Conservation (phyloP, 1,139 yeast species). For the Saccharomyces hybrid region DNA sequence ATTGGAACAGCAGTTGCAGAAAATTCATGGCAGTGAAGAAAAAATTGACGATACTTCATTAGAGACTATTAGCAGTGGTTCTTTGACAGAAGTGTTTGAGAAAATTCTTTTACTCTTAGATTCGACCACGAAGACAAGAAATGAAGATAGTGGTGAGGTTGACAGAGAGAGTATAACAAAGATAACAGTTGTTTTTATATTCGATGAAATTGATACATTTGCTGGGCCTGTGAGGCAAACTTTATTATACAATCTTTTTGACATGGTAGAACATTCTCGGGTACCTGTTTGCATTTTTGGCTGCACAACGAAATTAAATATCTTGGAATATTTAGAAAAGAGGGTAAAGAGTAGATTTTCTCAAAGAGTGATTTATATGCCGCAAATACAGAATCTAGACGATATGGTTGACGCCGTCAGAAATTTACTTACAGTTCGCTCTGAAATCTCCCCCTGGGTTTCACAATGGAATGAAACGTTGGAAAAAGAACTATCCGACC, state of each 20-base stretch:
- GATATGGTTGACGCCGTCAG: conserved; percentile 36
- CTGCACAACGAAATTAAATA: conserved; percentile 62
- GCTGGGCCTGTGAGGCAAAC: conserved; percentile 71
- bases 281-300: conserved; percentile 83
- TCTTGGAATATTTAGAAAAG: conserved; percentile 78
- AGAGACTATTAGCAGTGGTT: conserved; percentile 36
- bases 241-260: conserved; percentile 76
- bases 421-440: conserved; percentile 26
- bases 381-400: conserved; percentile 41
- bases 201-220: conserved; percentile 81
- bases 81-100: conserved; percentile 47
- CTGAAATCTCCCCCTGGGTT: conserved; percentile 13
- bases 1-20: conserved; percentile 44
- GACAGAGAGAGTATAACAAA: conserved; percentile 13
- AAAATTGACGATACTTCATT: conserved; percentile 2
- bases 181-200: conserved; percentile 62
- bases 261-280: conserved; percentile 64
- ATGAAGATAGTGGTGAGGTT: conserved; percentile 19
- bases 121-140: conserved; percentile 21
- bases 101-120: conserved; percentile 42
- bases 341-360: conserved; percentile 87
- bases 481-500: conserved; percentile 27
- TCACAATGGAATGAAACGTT: conserved; percentile 47
- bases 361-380: conserved; percentile 60
- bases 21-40: conserved; percentile 13